Percentiles rank a stretch among this genome's conserved stretches.
These are phyloP conservation scores for Annulohypoxylon nitens DNA, from an alignment of 495 filamentous ascomycete species.

Conservation along the genomic window DNA sequence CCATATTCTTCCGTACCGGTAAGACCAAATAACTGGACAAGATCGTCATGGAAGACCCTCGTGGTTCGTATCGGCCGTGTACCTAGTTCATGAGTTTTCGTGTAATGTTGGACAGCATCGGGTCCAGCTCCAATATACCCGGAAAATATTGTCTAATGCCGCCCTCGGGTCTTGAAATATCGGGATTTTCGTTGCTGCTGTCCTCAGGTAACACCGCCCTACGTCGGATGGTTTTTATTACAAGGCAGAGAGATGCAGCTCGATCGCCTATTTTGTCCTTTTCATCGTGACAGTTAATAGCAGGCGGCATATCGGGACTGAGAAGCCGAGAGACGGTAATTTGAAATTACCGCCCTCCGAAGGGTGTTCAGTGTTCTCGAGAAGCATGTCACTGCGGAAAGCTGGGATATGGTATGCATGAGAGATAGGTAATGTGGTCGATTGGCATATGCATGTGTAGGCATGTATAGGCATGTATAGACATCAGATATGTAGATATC, in stretches of 20 bases:
- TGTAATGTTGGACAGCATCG: conserved; percentile 33
- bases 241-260: neutral
- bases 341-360: conserved; percentile 44
- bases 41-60: conserved; percentile 5
- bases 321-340: conserved; percentile 39
- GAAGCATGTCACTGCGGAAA: conserved; percentile 33
- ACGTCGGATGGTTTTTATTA: conserved; percentile 19
- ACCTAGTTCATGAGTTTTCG: conserved; percentile 11
- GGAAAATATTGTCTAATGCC: conserved; percentile 24
- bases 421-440: conserved; percentile 8
- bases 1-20: conserved; percentile 21
- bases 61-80: conserved; percentile 45
- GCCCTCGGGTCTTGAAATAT: conserved; percentile 19
- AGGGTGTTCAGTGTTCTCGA: conserved; percentile 20
- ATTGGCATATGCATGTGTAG: conserved; percentile 18
- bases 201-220: conserved; percentile 1
- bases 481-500: neutral
- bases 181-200: conserved; percentile 22
- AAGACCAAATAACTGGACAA: conserved; percentile 11
- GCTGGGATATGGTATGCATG: conserved; percentile 21
- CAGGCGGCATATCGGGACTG: conserved; percentile 39
- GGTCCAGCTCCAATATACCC: neutral
- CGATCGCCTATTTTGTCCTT: conserved; percentile 9
- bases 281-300: conserved; percentile 31
- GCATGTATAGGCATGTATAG: neutral